A percentile compares a stretch with the other conserved stretches of the same genome.
Evolutionary conservation across 2,329 filamentous ascomycete species (phyloP).

Genomic region (Trichoderma sp.): DNA sequence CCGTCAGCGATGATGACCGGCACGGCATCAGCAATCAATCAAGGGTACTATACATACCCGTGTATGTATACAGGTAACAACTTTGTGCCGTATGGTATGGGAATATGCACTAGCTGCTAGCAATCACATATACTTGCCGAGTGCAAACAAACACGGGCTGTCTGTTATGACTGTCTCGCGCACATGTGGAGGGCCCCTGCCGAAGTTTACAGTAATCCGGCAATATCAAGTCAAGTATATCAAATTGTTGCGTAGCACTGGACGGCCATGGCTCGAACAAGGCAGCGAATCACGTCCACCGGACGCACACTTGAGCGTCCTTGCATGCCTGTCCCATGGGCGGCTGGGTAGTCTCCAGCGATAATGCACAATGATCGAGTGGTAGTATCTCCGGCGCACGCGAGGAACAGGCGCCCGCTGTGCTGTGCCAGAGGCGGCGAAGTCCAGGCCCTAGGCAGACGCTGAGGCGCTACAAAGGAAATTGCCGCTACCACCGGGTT

Average conservation of each 20-base stretch:
- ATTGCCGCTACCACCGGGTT: neutral
- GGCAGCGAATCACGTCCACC: conserved; percentile 13
- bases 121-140: neutral
- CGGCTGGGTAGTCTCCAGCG: neutral
- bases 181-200: neutral
- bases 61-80: too few relatives aligned
- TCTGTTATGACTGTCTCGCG: neutral
- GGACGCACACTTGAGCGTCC: neutral
- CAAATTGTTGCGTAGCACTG: neutral
- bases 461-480: neutral
- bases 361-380: neutral
- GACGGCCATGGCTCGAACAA: neutral
- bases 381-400: neutral
- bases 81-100: neutral
- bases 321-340: neutral
- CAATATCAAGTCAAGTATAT: conserved; percentile 13
- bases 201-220: neutral
- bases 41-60: neutral
- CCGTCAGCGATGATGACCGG: conserved; percentile 15
- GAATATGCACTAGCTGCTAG: neutral
- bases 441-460: neutral
- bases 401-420: neutral
- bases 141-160: neutral
- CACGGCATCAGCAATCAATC: neutral
- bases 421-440: neutral